These are phyloP conservation scores for Cladophialophora yegresii DNA, from an alignment of 2,329 filamentous ascomycete species.

Conservation along the genomic window DNA sequence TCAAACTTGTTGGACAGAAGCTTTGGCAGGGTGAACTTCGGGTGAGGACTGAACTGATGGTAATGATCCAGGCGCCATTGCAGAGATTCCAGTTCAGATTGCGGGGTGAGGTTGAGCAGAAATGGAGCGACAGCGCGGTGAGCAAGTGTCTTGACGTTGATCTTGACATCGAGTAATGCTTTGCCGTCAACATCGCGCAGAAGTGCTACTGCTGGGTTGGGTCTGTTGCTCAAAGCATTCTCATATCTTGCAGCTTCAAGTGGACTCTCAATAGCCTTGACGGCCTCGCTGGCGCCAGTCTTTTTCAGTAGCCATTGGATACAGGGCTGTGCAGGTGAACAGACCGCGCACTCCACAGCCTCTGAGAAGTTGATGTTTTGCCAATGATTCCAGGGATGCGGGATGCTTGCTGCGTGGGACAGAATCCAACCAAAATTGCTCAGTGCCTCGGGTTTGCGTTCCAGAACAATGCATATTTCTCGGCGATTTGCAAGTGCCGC, in stretches of 20 bases:
- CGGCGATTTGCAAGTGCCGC: conserved; percentile 10
- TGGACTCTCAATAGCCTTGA: conserved; percentile 55
- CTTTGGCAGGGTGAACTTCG: conserved; percentile 13
- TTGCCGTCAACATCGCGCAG: conserved; percentile 33
- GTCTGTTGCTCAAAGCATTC: conserved; percentile 52
- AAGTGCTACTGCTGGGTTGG: conserved; percentile 46
- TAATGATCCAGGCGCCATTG: conserved; percentile 34
- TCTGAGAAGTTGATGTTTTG: background rate
- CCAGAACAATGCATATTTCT: conserved; percentile 14
- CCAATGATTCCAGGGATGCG: conserved; percentile 6
- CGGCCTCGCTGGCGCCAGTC: conserved; percentile 36
- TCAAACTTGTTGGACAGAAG: conserved; percentile 17
- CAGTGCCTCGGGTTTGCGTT: conserved; percentile 22
- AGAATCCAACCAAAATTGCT: conserved; percentile 23
- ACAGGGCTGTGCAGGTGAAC: conserved; percentile 21
- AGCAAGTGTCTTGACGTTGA: conserved; percentile 48
- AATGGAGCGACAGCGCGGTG: conserved; percentile 49
- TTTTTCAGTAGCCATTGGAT: conserved; percentile 22
- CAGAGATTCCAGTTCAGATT: conserved; percentile 20
- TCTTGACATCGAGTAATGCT: conserved; percentile 38
- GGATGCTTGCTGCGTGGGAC: conserved; percentile 12
- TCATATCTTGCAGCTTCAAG: conserved; percentile 55
- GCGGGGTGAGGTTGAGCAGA: conserved; percentile 6
- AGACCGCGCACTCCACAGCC: conserved; percentile 13
- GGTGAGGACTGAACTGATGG: conserved; percentile 15